Evolutionary conservation across 73 alveolate genomes (phyloP).

Genomic region (Tetrahymena thermophila): DNA sequence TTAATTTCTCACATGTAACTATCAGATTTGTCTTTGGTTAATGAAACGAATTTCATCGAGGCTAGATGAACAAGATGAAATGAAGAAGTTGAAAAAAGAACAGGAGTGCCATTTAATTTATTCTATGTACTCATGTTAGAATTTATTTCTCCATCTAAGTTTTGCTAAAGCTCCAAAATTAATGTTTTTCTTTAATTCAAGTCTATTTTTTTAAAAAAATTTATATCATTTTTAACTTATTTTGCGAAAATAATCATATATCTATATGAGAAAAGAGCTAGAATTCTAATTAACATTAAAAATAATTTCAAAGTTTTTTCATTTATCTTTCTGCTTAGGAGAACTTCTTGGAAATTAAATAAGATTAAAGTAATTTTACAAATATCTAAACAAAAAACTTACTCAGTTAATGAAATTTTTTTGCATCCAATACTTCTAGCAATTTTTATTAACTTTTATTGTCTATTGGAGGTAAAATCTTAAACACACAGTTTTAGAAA

Average conservation of each 20-base stretch:
- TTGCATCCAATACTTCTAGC: slow-evolving; percentile 8
- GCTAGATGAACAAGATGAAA: slow-evolving; percentile 34
- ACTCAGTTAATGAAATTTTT: slow-evolving; percentile 2
- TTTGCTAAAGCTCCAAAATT: slow-evolving; percentile 7
- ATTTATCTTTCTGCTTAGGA: neutral
- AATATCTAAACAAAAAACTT: neutral
- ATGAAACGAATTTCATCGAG: slow-evolving; percentile 22
- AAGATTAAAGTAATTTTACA: neutral
- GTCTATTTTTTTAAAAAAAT: neutral
- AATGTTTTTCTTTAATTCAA: slow-evolving; percentile 24
- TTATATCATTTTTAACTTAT: neutral
- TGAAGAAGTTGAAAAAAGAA: slow-evolving; percentile 22
- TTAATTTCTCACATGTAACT: neutral
- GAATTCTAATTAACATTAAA: too few species aligned
- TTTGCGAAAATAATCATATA: too few species aligned
- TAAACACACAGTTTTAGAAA: slow-evolving; percentile 35
- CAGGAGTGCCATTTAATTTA: slow-evolving; percentile 31
- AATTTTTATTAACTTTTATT: slow-evolving; percentile 12
- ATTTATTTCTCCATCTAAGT: slow-evolving; percentile 44
- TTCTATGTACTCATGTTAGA: slow-evolving; percentile 21
- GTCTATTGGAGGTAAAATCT: slow-evolving; percentile 22
- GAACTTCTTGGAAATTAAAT: neutral
- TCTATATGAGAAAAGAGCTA: too few species aligned
- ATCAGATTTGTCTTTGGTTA: slow-evolving; percentile 33
- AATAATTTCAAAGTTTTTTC: too few species aligned